Conservation (phyloP, 2,329 filamentous ascomycete genomes). For the Alternaria panax region DNA sequence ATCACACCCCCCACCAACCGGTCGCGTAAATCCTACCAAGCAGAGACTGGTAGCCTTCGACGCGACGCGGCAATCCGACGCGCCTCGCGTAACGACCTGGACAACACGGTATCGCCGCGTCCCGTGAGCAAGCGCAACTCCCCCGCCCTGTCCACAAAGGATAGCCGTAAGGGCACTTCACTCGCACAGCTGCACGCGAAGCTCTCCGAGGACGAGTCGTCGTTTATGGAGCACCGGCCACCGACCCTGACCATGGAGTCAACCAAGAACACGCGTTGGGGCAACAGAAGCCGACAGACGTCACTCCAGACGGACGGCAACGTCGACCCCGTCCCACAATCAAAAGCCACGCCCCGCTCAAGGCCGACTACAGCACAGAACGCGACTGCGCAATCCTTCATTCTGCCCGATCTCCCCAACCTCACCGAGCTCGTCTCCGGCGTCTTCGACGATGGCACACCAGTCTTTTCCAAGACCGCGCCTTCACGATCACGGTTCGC, state of each 20-base stretch:
- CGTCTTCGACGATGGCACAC: constrained; percentile 64
- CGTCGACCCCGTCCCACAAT: constrained; percentile 31
- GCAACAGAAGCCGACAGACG: constrained; percentile 52
- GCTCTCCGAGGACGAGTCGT: constrained; percentile 62
- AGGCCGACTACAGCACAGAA: constrained; percentile 55
- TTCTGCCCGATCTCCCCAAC: constrained; percentile 67
- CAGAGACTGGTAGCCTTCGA: constrained; percentile 50
- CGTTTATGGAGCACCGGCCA: constrained; percentile 60
- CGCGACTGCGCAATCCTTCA: constrained; percentile 65
- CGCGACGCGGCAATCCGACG: constrained; percentile 57
- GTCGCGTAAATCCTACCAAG: constrained; percentile 45
- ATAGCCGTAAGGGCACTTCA: constrained; percentile 55
- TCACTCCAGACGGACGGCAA: constrained; percentile 47
- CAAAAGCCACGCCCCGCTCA: constrained; percentile 34
- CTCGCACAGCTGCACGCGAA: constrained; percentile 65
- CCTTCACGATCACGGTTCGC: constrained; percentile 63
- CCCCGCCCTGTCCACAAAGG: constrained; percentile 37
- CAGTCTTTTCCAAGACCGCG: constrained; percentile 61
- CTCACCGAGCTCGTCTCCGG: constrained; percentile 68
- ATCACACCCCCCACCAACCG: constrained; percentile 53
- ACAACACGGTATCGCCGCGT: constrained; percentile 47
- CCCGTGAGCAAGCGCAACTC: constrained; percentile 48
- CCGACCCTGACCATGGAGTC: constrained; percentile 50
- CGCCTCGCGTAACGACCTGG: constrained; percentile 53
- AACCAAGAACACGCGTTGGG: constrained; percentile 64